Evolutionary conservation across 2,329 filamentous ascomycete genomes (phyloP).

Genomic region (Microcyclosporella mali): DNA sequence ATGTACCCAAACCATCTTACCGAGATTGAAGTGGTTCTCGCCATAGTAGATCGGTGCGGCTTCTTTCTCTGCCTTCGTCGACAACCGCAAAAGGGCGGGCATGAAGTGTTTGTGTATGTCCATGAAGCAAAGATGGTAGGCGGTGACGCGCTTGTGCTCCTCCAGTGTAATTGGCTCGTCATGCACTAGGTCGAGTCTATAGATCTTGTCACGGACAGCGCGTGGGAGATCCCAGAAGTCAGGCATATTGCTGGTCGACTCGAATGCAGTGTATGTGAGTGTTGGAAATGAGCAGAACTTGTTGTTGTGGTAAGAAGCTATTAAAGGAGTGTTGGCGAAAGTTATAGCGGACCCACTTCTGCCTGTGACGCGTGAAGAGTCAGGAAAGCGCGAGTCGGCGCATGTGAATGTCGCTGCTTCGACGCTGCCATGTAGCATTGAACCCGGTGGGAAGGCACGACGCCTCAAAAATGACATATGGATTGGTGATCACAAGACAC

Average conservation of each 20-base stretch:
- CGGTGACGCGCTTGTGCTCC: not conserved
- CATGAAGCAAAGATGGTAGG: not conserved
- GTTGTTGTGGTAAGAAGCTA: not conserved
- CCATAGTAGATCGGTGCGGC: conserved; percentile 20
- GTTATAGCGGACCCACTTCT: too few species aligned
- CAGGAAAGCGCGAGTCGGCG: too few species aligned
- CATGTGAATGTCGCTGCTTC: too few species aligned
- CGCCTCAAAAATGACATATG: too few species aligned
- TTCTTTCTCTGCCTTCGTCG: conserved; percentile 14
- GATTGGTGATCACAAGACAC: too few species aligned
- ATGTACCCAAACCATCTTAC: not conserved
- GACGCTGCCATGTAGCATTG: too few species aligned
- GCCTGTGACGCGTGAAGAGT: too few species aligned
- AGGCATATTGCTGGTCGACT: conserved; percentile 11
- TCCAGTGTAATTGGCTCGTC: conserved; percentile 8
- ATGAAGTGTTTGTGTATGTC: not conserved
- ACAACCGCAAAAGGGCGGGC: conserved; percentile 15
- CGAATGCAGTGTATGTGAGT: too few species aligned
- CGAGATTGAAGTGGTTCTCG: conserved; percentile 13
- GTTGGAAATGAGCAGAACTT: too few species aligned
- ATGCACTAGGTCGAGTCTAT: conserved; percentile 20
- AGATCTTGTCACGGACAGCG: conserved; percentile 21
- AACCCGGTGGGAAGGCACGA: too few species aligned
- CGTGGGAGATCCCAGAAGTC: conserved; percentile 23
- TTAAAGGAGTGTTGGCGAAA: not conserved